A percentile compares a stretch with the other conserved stretches of the same genome.
Evolutionary conservation across 129 eudicot species (phyloP).

Genomic region (Escallonia rubra): DNA sequence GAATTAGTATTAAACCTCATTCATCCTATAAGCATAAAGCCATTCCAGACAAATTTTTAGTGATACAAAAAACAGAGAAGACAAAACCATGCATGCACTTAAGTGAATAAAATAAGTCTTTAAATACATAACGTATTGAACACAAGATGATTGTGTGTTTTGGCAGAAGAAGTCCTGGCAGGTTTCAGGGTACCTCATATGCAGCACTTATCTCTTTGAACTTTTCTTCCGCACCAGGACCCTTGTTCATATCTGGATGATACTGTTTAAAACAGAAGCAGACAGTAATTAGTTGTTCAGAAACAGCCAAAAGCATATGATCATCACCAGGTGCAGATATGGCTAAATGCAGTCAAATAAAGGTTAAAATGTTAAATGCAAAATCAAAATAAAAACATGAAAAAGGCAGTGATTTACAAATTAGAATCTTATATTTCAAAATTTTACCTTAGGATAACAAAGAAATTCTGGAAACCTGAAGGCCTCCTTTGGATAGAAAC

Average conservation of each 20-base stretch:
- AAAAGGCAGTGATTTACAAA: too few relatives aligned
- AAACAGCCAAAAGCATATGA: neutral
- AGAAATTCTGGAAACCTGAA: too few relatives aligned
- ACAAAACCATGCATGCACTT: neutral
- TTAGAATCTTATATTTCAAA: too few relatives aligned
- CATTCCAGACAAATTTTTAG: neutral
- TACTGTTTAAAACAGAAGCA: slow-evolving; percentile 37
- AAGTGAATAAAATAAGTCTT: neutral
- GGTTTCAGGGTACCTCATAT: slow-evolving; percentile 64
- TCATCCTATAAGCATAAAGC: neutral
- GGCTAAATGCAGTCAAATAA: too few relatives aligned
- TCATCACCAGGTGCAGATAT: neutral
- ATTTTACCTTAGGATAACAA: too few relatives aligned
- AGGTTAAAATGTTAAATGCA: too few relatives aligned
- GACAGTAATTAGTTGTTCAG: neutral
- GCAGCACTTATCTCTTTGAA: slow-evolving; percentile 97
- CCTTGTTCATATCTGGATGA: slow-evolving; percentile 94
- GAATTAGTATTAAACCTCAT: neutral
- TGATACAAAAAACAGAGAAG: neutral
- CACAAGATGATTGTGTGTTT: neutral
- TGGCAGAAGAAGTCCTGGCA: neutral
- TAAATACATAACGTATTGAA: neutral
- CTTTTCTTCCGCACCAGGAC: slow-evolving; percentile 82
- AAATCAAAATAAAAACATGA: too few relatives aligned
- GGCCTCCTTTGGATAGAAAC: too few relatives aligned